These are phyloP conservation scores for Penicillium crustosum DNA, from an alignment of 2,329 filamentous ascomycete genomes.

Conservation along the genomic window DNA sequence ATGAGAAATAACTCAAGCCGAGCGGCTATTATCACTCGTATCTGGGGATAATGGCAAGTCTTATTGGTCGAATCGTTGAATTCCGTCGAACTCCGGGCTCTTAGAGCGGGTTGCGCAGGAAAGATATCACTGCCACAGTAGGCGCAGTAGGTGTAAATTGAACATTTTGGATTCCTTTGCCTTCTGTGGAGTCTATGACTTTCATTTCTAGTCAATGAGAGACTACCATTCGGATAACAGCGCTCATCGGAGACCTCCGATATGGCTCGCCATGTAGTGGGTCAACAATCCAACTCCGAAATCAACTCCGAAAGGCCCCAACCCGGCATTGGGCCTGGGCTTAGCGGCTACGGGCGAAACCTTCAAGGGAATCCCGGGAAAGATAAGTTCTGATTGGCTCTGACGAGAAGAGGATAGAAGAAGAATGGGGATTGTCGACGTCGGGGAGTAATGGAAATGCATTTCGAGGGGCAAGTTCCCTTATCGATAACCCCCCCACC, in stretches of 20 bases:
- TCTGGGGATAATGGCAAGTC: background rate
- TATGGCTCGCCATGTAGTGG: slow-evolving; percentile 6
- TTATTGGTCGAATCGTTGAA: background rate
- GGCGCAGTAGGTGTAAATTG: background rate
- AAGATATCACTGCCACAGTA: background rate
- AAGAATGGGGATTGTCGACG: background rate
- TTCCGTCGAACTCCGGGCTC: background rate
- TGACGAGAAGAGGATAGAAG: background rate
- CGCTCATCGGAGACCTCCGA: slow-evolving; percentile 26
- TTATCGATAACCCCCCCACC: slow-evolving; percentile 15
- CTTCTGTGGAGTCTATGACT: background rate
- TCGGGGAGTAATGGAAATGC: background rate
- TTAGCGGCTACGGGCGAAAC: background rate
- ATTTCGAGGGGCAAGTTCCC: background rate
- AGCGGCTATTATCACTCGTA: background rate
- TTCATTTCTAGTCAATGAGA: background rate
- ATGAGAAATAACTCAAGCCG: too few relatives aligned
- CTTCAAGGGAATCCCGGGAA: background rate
- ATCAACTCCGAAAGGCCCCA: background rate
- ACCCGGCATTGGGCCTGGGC: background rate
- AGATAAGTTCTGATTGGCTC: background rate
- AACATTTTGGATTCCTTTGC: background rate
- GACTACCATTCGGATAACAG: slow-evolving; percentile 6
- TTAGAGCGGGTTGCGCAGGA: background rate
- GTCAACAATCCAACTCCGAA: slow-evolving; percentile 7